Evolutionary conservation across 352 stramenopile genomes (phyloP), one percentile per base, ranked within the genome.

Genomic region (Elongisporangium undulatum): DNA sequence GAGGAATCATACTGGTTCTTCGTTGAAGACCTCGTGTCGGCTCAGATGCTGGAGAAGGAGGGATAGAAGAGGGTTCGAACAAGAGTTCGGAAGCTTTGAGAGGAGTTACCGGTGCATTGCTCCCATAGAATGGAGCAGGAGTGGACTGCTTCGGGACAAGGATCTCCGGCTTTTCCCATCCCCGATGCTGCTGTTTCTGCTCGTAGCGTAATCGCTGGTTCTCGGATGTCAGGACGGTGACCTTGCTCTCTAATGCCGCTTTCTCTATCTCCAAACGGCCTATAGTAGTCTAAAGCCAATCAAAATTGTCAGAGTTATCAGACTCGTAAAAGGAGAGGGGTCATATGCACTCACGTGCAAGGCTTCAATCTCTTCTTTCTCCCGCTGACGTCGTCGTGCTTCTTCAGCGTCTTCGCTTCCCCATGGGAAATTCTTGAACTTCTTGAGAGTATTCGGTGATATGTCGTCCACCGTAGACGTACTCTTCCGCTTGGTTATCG

Each of bases 391-490:
- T 55, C 49, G 38, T 26, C 17, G 51, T 29, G 24, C 21, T 19
- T 53, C 2, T 48, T 38, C 23, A 22, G 16, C 56, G 8, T 22
- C 21, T 16, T 29, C 51, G 22, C 55, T 53, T 6, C 58, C 63
- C 59, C 59, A 77, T 9, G 69, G 60, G 21, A 77, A 67, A 49
- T 76, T 76, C 58, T 76, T 76, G 55, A 81, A 78, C 3, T 63
- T 64, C 59, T 81, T 78, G 39, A 81, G 16, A 17, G 68, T 72
- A 12, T 63, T 61, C 1, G 72, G 66, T 19, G 68, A 78, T 26
- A 79, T 68, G 55, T 72, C 66, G 29, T 77, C 56, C 0, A 62
- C 24, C 21, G 58, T 59, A 23, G 29, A 41, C 9, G 78, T 62
- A 56, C 65, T 83, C 60, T 81, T 81, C 23, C 74, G 65, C 54